Percentiles rank a stretch among this genome's conserved stretches.
These are phyloP conservation scores for Scopulariopsis brevicaulis DNA, from an alignment of 2,329 filamentous ascomycete genomes.

Conservation along the genomic window DNA sequence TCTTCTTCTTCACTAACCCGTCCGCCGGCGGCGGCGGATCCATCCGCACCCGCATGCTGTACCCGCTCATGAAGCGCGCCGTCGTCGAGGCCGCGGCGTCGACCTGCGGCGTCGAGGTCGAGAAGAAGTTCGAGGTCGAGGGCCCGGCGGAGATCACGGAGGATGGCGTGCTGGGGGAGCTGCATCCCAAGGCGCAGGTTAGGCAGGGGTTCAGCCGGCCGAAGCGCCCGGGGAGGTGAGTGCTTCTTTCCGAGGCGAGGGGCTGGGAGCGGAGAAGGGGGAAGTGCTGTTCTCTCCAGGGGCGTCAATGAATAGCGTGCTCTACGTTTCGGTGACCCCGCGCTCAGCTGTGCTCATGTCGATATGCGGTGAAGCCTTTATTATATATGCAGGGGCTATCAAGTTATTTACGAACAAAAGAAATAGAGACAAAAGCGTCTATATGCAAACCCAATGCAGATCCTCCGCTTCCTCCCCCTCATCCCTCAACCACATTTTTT, in stretches of 20 bases:
- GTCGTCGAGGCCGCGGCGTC: constrained; percentile 55
- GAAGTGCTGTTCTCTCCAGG: background rate
- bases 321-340: background rate
- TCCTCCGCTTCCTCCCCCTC: background rate
- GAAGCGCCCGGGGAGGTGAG: constrained; percentile 61
- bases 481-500: background rate
- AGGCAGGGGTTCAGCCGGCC: constrained; percentile 65
- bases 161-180: constrained; percentile 50
- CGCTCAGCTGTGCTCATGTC: background rate
- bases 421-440: background rate
- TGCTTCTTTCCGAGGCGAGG: too few relatives aligned
- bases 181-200: constrained; percentile 54
- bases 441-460: background rate
- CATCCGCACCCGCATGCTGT: constrained; percentile 79
- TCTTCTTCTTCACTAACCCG: constrained; percentile 80
- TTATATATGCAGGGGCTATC: background rate
- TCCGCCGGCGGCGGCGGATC: constrained; percentile 49
- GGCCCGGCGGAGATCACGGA: constrained; percentile 62
- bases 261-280: background rate
- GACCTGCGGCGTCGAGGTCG: constrained; percentile 53
- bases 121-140: constrained; percentile 60
- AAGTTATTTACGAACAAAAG: background rate
- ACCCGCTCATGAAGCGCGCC: constrained; percentile 58
- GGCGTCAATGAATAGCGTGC: background rate
- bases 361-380: background rate